Evolutionary conservation across 2,329 filamentous ascomycete genomes (phyloP).

Genomic region (Decorospora gaudefroyi): DNA sequence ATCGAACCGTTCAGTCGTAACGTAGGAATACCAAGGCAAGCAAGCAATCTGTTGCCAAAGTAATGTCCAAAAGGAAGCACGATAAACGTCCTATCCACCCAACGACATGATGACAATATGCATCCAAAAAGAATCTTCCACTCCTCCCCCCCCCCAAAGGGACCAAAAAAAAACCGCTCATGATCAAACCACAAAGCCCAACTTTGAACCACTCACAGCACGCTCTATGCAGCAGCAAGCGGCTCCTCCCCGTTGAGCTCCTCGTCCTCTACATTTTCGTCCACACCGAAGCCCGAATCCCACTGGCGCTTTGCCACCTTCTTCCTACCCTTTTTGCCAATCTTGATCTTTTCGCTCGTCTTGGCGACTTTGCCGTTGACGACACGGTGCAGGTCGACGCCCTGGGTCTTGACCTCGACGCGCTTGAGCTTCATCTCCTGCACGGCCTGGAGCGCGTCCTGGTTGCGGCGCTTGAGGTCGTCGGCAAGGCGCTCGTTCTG

Average conservation of each 20-base stretch:
- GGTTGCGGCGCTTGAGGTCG: constrained; percentile 36
- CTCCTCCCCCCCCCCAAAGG: not conserved
- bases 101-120: not conserved
- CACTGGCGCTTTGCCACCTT: constrained; percentile 35
- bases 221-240: constrained; percentile 27
- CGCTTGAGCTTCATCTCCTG: constrained; percentile 43
- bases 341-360: constrained; percentile 39
- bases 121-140: too few species aligned
- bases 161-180: not conserved
- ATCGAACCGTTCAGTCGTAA: constrained; percentile 4
- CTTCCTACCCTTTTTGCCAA: constrained; percentile 41
- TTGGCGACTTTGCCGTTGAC: constrained; percentile 38
- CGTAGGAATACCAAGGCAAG: constrained; percentile 8
- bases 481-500: constrained; percentile 39
- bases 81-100: not conserved
- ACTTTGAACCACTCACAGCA: not conserved
- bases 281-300: constrained; percentile 44
- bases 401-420: constrained; percentile 35
- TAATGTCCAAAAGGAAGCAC: constrained; percentile 5
- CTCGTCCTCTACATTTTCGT: constrained; percentile 26
- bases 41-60: constrained; percentile 10
- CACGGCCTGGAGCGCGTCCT: constrained; percentile 35
- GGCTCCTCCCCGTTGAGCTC: constrained; percentile 18
- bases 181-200: not conserved
- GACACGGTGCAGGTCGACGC: constrained; percentile 35